Base-by-base conservation (phyloP, 2,329 filamentous ascomycete genomes). In the Calonectria montana region DNA sequence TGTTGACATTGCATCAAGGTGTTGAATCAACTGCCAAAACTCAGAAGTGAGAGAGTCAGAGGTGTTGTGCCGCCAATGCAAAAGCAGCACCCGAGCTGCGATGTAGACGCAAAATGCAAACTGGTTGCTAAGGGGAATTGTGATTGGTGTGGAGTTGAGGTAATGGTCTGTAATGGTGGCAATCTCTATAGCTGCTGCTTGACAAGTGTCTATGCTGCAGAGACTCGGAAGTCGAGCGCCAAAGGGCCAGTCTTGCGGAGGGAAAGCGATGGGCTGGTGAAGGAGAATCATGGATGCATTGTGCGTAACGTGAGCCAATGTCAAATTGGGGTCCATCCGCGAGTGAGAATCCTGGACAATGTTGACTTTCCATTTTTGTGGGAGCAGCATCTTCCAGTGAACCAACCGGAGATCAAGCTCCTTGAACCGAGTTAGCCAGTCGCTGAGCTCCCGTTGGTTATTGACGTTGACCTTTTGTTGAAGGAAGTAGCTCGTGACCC, bases 201-300 rank as follows among this genome's bases (percentile, higher is more conserved):
- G 77, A 70, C 86, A 87, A 0, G 86, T 87, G 57, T 87, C 85
- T 5, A 84, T 82, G 72, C 84, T 87, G 55, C 80, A 84, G 2
- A 78, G 71, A 65, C 82, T 86, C 1, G 86, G 85, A 8, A 87
- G 75, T 7, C 81, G 79, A 4, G 83, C 80, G 0, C 80, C 75
- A 39, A 77, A 79, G 1, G 79, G 71, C 83, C 83, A 85, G 2
- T 82, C 75, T 0, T 76, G 37, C 0, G 80, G 78, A 0, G 84
- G 85, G 72, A 84, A 87, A 0, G 85, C 86, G 27, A 87, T 86
- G 9, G 79, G 78, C 67, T 87, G 86, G 70, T 88, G 86, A 2
- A 87, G 79, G 2, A 87, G 80, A 27, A 88, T 85, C 77, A 86
- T 86, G 6, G 85, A 85, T 4, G 85, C 81, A 65, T 87, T 87